These are phyloP conservation scores for Aspergillus pseudotamarii DNA, from an alignment of 2,329 filamentous ascomycete genomes.

Conservation along the genomic window DNA sequence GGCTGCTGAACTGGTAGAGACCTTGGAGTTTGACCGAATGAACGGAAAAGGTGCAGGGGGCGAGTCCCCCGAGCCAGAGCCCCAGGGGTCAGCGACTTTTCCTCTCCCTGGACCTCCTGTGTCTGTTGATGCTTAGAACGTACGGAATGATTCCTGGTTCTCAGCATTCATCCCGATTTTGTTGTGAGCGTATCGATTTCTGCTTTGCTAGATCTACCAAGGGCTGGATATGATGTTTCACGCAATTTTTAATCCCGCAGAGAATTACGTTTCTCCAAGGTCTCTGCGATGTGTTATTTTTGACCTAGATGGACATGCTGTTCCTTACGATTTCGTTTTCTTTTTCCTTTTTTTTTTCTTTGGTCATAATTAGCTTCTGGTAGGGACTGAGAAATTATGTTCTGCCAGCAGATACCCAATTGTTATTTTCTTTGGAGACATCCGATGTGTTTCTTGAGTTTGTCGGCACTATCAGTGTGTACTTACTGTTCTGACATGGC, in stretches of 20 bases:
- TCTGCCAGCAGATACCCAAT: conserved; percentile 40
- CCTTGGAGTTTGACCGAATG: conserved; percentile 47
- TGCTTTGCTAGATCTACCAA: background rate
- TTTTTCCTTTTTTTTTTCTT: background rate
- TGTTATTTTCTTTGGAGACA: conserved; percentile 12
- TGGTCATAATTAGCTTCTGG: conserved; percentile 19
- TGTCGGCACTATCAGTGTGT: background rate
- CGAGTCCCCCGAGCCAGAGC: conserved; percentile 33
- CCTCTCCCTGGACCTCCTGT: conserved; percentile 31
- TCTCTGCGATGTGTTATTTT: conserved; percentile 20
- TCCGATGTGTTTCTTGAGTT: conserved; percentile 11
- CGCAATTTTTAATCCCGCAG: background rate
- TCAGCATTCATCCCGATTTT: background rate
- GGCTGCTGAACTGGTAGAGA: conserved; percentile 49
- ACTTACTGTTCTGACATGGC: background rate
- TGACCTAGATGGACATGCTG: conserved; percentile 13
- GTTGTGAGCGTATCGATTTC: background rate
- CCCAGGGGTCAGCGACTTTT: conserved; percentile 29
- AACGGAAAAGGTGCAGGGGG: conserved; percentile 36
- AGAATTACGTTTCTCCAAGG: conserved; percentile 9
- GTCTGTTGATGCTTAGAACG: conserved; percentile 35
- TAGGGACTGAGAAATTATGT: conserved; percentile 17
- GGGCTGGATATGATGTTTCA: conserved; percentile 1
- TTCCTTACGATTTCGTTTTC: conserved; percentile 8
- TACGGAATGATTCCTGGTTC: background rate